These are phyloP conservation scores for Ceratocystis diversiconidia DNA, from an alignment of 2,329 filamentous ascomycete species.

Conservation along the genomic window DNA sequence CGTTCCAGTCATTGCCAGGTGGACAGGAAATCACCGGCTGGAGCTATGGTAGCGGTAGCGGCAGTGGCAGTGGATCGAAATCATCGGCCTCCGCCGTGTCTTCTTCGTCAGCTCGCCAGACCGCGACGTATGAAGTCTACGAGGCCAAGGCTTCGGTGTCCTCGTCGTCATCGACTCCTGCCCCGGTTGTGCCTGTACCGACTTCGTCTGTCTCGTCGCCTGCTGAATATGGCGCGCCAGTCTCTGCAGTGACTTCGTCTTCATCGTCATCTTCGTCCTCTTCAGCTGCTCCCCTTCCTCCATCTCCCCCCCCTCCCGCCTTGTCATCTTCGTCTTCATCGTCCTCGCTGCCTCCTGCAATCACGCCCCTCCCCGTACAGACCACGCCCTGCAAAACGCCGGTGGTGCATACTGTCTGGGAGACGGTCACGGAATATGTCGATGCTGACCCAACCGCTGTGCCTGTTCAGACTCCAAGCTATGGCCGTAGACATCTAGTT, in stretches of 20 bases:
- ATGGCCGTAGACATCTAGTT: not conserved
- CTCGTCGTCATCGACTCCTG: conserved; percentile 5
- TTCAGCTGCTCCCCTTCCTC: not conserved
- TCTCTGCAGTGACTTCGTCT: no score
- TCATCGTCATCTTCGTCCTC: not conserved
- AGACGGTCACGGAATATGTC: conserved; percentile 34
- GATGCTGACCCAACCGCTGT: conserved; percentile 17
- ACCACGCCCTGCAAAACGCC: conserved; percentile 22
- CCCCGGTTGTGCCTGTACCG: not conserved
- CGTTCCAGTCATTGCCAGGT: conserved; percentile 38
- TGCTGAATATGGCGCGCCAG: no score
- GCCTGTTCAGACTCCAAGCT: not conserved
- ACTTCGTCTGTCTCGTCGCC: not conserved
- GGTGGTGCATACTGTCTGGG: conserved; percentile 28
- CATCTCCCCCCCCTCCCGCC: not conserved
- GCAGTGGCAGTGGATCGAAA: not conserved
- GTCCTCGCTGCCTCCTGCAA: not conserved
- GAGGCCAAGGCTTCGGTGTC: conserved; percentile 10
- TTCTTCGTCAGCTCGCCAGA: not conserved
- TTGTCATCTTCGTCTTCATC: not conserved
- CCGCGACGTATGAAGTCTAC: conserved; percentile 1
- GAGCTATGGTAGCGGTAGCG: conserved; percentile 29
- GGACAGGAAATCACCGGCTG: conserved; percentile 41
- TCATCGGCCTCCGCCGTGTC: not conserved
- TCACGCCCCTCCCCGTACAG: not conserved